A percentile compares a stretch with the other conserved stretches of the same genome.
Conservation (phyloP, 116 monocot species). For the Dioscorea cayenensis region DNA sequence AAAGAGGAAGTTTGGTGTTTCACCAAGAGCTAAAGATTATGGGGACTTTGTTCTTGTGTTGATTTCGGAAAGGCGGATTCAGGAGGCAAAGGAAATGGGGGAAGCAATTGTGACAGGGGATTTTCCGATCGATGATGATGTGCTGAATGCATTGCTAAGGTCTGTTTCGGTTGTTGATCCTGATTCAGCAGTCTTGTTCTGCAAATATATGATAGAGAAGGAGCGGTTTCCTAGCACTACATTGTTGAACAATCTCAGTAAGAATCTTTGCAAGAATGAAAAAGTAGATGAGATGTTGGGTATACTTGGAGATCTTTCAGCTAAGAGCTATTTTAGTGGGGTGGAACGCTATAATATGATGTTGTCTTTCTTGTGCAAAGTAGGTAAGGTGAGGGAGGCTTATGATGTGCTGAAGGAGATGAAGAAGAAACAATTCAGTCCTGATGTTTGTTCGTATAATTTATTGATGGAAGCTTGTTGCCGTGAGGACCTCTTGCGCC, state of each 20-base stretch:
- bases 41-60: slow-evolving; percentile 47
- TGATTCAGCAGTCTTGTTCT: slow-evolving; percentile 42
- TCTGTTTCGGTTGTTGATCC: slow-evolving; percentile 48
- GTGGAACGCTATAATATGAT: slow-evolving; percentile 40
- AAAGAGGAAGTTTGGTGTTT: slow-evolving; percentile 90
- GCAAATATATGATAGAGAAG: slow-evolving; percentile 53
- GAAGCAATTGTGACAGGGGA: slow-evolving; percentile 63
- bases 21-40: slow-evolving; percentile 67
- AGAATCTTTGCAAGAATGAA: slow-evolving; percentile 42
- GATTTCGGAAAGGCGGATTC: slow-evolving; percentile 42
- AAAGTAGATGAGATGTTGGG: slow-evolving; percentile 54
- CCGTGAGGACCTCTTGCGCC: slow-evolving; percentile 56
- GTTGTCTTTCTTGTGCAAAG: slow-evolving; percentile 62
- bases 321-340: slow-evolving; percentile 40
- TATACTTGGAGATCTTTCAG: slow-evolving; percentile 36
- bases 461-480: slow-evolving; percentile 77
- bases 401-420: slow-evolving; percentile 77
- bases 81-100: slow-evolving; percentile 51
- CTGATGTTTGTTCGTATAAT: slow-evolving; percentile 69
- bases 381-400: slow-evolving; percentile 65
- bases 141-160: slow-evolving; percentile 58
- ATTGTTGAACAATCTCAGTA: slow-evolving; percentile 35
- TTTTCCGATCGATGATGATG: slow-evolving; percentile 64
- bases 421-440: slow-evolving; percentile 52
- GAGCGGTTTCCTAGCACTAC: slow-evolving; percentile 37